Conservation (phyloP, 2,329 filamentous ascomycete genomes). For the Phialophora macrospora region DNA sequence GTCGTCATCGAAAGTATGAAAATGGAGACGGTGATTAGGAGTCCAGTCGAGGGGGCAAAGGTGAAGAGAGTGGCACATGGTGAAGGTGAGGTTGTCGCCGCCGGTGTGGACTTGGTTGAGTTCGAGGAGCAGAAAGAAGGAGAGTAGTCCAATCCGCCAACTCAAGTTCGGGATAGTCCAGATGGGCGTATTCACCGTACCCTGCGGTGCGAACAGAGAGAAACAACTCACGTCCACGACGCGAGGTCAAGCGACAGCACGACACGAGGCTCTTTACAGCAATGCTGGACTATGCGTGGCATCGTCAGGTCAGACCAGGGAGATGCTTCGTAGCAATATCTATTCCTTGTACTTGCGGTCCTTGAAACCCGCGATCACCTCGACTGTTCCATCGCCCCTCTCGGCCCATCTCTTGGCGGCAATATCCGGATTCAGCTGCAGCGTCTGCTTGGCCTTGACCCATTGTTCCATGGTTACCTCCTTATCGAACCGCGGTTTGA, state of each 20-base stretch:
- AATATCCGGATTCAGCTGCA: constrained; percentile 48
- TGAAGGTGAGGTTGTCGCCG: constrained; percentile 80
- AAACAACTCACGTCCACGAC: neutral
- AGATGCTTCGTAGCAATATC: neutral
- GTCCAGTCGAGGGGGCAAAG: constrained; percentile 69
- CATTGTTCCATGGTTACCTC: constrained; percentile 54
- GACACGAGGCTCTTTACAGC: neutral
- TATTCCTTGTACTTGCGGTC: constrained; percentile 41
- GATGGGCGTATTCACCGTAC: neutral
- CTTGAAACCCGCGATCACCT: constrained; percentile 46
- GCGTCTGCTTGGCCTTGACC: constrained; percentile 49
- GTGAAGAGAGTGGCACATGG: constrained; percentile 75
- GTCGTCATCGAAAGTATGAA: constrained; percentile 94
- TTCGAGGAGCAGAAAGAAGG: constrained; percentile 61
- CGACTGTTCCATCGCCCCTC: constrained; percentile 46
- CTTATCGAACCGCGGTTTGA: constrained; percentile 46
- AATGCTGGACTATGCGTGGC: neutral
- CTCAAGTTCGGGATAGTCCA: neutral
- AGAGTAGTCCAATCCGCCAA: neutral
- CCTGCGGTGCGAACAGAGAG: neutral
- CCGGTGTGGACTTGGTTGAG: constrained; percentile 73
- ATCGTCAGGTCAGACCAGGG: neutral
- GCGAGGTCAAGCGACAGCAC: neutral
- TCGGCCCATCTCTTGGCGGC: constrained; percentile 46
- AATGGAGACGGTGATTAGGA: constrained; percentile 84